Conservation (phyloP, 148 eudicot genomes). For the Tetragonia tetragonoides region DNA sequence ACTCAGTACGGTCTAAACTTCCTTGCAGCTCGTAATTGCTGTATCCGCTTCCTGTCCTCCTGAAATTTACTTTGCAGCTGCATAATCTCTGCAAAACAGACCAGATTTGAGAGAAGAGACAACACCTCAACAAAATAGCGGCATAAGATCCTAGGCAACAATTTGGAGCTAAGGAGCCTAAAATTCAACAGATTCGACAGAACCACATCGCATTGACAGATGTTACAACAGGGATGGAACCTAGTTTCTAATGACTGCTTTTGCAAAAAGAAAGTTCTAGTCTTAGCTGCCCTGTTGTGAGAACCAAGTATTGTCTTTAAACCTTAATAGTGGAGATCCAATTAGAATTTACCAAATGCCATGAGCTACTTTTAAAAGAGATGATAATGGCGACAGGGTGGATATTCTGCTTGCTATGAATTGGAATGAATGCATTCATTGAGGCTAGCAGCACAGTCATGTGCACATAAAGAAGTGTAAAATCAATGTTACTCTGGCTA, state of each 20-base stretch:
- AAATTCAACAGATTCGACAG: background rate
- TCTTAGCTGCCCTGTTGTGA: background rate
- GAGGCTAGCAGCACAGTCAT: too few species aligned
- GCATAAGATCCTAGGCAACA: background rate
- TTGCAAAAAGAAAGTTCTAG: background rate
- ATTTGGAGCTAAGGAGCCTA: background rate
- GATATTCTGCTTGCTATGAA: too few species aligned
- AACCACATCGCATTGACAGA: background rate
- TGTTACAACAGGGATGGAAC: background rate
- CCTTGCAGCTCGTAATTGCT: constrained; percentile 81
- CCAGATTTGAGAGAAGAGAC: background rate
- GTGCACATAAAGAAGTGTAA: too few species aligned
- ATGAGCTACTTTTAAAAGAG: too few species aligned
- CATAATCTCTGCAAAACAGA: constrained; percentile 64
- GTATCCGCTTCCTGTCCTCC: constrained; percentile 88
- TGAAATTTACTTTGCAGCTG: constrained; percentile 80
- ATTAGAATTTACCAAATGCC: background rate
- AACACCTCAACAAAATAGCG: background rate
- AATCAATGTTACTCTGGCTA: background rate
- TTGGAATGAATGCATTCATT: too few species aligned
- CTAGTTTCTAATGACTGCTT: background rate
- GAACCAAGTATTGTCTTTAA: background rate
- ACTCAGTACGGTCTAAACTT: constrained; percentile 71
- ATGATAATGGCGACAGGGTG: too few species aligned
- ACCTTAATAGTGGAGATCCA: too few species aligned